Base-by-base conservation (phyloP, 1,139 yeast genomes). In the Candida sojae region DNA sequence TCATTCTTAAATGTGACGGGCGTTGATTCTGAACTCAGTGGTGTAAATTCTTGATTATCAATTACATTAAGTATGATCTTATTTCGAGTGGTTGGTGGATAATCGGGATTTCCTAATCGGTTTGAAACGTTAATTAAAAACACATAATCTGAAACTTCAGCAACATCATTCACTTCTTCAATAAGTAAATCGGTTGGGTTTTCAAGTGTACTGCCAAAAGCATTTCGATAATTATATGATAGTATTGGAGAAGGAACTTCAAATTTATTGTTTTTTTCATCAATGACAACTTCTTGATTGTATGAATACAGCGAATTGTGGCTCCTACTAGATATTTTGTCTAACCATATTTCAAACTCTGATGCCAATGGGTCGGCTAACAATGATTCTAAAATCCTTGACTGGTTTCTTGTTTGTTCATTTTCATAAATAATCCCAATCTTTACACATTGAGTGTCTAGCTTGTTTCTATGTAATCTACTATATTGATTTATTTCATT, bases 351-450 rank as follows among this genome's bases (percentile, higher is more conserved):
- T 28, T 59, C 51, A 48, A 67, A 71, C 10, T 59, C 59, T 6
- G 61, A 60, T 6, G 80, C 66, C 48, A 76, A 62, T 2, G 80
- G 80, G 50, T 76, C 80, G 0, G 79, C 73, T 34, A 76, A 57
- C 3, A 75, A 52, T 0, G 66, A 53, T 46, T 74, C 79, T 3
- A 75, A 44, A 4, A 75, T 42, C 52, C 58, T 69, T 21, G 76
- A 67, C 0, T 52, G 50, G 6, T 44, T 37, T 32, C 59, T 57
- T 6, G 58, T 49, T 3, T 44, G 45, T 6, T 59, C 60, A 48
- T 64, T 61, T 21, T 60, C 65, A 43, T 68, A 68, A 2, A 70
- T 43, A 2, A 75, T 45, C 0, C 79, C 80, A 9, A 74, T 59
- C 41, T 60, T 63, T 8, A 72, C 50, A 5, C 45, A 39, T 36